Evolutionary conservation across 1,284 basidiomycete genomes (phyloP).

Genomic region (Boletus smithii): DNA sequence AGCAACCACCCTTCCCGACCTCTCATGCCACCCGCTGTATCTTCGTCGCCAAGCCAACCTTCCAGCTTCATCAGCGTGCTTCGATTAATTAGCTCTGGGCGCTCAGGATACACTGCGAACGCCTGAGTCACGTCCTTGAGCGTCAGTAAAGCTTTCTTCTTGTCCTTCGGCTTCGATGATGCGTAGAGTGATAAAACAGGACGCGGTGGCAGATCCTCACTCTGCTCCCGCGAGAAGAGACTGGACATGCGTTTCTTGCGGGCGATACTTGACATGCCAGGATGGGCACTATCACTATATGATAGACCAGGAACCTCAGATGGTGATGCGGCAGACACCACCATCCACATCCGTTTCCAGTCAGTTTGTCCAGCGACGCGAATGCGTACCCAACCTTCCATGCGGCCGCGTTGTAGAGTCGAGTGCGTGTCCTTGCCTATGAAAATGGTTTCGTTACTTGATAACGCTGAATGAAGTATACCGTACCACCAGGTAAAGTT

Average conservation of each 20-base stretch:
- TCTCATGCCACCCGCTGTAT: constrained; percentile 58
- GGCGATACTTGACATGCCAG: constrained; percentile 13
- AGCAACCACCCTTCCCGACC: constrained; percentile 78
- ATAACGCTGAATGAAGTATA: constrained; percentile 20
- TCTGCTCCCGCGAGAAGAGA: constrained; percentile 54
- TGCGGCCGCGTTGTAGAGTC: constrained; percentile 66
- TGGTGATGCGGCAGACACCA: constrained; percentile 52
- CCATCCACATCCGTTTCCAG: constrained; percentile 93
- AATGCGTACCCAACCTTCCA: constrained; percentile 93
- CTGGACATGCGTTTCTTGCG: constrained; percentile 68
- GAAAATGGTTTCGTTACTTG: constrained; percentile 6
- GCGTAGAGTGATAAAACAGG: constrained; percentile 54
- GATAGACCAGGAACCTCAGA: constrained; percentile 15
- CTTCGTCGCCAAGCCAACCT: constrained; percentile 76
- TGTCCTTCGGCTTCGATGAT: constrained; percentile 65
- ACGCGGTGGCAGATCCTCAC: constrained; percentile 22
- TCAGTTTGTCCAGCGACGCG: constrained; percentile 93
- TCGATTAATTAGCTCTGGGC: constrained; percentile 84
- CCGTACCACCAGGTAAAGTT: constrained; percentile 51
- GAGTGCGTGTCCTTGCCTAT: constrained; percentile 66
- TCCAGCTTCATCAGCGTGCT: constrained; percentile 90
- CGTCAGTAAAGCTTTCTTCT: constrained; percentile 61
- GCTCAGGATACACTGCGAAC: constrained; percentile 91
- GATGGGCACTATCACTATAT: constrained; percentile 11
- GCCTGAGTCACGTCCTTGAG: constrained; percentile 60